Percentiles rank a stretch among this genome's conserved stretches.
These are phyloP conservation scores for Rhizoctonia solani DNA, from an alignment of 1,284 basidiomycete genomes.

Conservation along the genomic window DNA sequence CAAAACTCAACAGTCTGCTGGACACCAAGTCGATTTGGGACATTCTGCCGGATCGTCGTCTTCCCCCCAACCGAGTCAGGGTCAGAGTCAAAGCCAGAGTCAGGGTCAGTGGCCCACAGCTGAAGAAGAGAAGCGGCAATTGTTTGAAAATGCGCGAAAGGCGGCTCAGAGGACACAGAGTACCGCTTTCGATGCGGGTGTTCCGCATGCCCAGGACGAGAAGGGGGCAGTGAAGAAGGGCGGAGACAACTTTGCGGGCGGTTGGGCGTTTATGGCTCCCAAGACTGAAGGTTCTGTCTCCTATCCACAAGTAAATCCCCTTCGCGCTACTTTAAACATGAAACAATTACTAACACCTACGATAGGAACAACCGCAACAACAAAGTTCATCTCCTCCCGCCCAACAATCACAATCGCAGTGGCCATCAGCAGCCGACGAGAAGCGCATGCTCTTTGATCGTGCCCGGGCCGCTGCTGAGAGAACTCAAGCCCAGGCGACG, in stretches of 20 bases:
- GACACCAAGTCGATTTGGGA: slow-evolving; percentile 12
- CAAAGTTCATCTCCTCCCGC: no score
- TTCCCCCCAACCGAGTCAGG: not conserved
- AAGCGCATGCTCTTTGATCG: slow-evolving; percentile 58
- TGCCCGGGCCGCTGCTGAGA: slow-evolving; percentile 65
- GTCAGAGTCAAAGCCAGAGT: not conserved
- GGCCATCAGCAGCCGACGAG: slow-evolving; percentile 44
- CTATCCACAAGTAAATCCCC: no score
- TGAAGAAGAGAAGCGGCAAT: slow-evolving; percentile 37
- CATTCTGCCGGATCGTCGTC: not conserved
- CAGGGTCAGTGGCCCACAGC: slow-evolving; percentile 31
- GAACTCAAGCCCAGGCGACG: slow-evolving; percentile 44
- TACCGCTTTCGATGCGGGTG: not conserved
- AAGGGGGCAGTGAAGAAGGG: not conserved
- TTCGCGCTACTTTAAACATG: no score
- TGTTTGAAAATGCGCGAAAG: slow-evolving; percentile 22
- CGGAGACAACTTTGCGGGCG: not conserved
- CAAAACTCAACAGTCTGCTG: slow-evolving; percentile 45
- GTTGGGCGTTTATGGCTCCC: slow-evolving; percentile 5
- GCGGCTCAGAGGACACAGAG: slow-evolving; percentile 13
- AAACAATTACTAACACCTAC: no score
- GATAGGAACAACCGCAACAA: no score
- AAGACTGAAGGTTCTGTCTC: no score
- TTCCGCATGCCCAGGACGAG: slow-evolving; percentile 1
- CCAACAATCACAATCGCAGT: not conserved